Conservation (phyloP, 2,329 filamentous ascomycete genomes). For the Talaromyces islandicus region DNA sequence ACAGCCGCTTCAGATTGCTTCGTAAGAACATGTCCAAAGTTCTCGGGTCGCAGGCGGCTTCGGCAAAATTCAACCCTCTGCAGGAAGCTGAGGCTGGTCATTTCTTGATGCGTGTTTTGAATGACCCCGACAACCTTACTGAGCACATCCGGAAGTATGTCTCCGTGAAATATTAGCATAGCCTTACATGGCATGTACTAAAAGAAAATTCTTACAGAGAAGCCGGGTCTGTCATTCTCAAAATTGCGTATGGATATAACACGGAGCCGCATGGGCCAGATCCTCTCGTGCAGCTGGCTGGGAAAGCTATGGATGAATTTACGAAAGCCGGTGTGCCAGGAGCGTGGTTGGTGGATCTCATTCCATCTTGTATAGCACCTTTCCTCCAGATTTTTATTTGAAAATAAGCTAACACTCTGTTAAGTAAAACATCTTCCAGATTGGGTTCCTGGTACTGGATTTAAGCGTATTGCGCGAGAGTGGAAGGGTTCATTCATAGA, state of each 20-base stretch:
- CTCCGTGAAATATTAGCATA: not conserved
- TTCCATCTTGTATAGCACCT: slow-evolving; percentile 34
- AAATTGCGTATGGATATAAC: slow-evolving; percentile 44
- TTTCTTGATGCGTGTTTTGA: slow-evolving; percentile 39
- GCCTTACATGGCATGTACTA: not conserved
- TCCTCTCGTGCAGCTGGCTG: slow-evolving; percentile 39
- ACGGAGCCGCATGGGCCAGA: slow-evolving; percentile 34
- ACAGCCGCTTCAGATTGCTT: slow-evolving; percentile 32
- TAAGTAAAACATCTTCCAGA: slow-evolving; percentile 36
- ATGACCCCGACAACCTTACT: slow-evolving; percentile 32
- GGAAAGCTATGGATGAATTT: slow-evolving; percentile 36
- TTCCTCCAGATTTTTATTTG: not conserved
- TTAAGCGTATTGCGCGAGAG: slow-evolving; percentile 36
- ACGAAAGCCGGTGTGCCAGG: slow-evolving; percentile 36
- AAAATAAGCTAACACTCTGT: not conserved
- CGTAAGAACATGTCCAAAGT: slow-evolving; percentile 43
- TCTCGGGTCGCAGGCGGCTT: slow-evolving; percentile 38
- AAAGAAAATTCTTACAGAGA: slow-evolving; percentile 18
- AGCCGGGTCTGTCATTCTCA: slow-evolving; percentile 37
- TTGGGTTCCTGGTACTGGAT: slow-evolving; percentile 42
- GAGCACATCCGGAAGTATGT: slow-evolving; percentile 39
- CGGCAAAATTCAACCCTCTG: slow-evolving; percentile 34
- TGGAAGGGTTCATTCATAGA: slow-evolving; percentile 28
- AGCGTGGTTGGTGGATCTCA: slow-evolving; percentile 41
- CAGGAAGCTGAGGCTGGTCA: slow-evolving; percentile 42